Base-by-base conservation (phyloP, 164 flowering plant species). In the Vitis rotundifolia region DNA sequence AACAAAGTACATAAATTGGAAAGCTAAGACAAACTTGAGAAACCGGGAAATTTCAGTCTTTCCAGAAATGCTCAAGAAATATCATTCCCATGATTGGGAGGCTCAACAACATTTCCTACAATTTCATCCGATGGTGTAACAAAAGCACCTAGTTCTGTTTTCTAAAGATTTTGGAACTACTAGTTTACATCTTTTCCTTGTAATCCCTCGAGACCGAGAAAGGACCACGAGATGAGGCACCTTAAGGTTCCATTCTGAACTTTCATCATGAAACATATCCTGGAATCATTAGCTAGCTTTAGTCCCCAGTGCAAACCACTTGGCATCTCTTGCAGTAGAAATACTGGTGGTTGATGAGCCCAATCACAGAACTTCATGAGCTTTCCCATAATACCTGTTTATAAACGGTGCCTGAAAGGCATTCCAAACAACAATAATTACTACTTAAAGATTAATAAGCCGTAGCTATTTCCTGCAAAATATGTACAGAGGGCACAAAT, bases 311-410 rank as follows among this genome's bases (percentile, higher is more conserved):
- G 49, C 59, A 26, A 14, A 15, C 26, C 22, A n/a, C 12, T 15
- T 1, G 13, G 19, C 50, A 37, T 61, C 56, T 53, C 56, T 53
- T 53, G 56, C n/a, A 15, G 22, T 14, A 31, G 49, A 61, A 49
- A 15, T 37, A 31, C 61, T 13, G 18, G 48, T 22, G 10, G n/a
- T 10, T 54, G 64, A 61, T 29, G 14, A 64, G 49, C 14, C 57
- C 13, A 18, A 48, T 86, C 81, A 93, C 9, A 91, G 71, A 70
- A 91, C 83, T 74, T 83, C 76, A 59, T 90, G 92, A 63, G 98
- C 98, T 75, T 88, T 90, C 49, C 97, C 97, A 55, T 94, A 94
- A 55, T 94, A 94, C 78, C 98, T 73, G 77, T 94, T 94, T 67
- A 94, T 90, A 78, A 86, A 89, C 3, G 83, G 72, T 22, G 84